Evolutionary conservation across 768 basidiomycete species (phyloP), one percentile per base, ranked within the genome.

Genomic region (Hortiboletus flavorubellus): DNA sequence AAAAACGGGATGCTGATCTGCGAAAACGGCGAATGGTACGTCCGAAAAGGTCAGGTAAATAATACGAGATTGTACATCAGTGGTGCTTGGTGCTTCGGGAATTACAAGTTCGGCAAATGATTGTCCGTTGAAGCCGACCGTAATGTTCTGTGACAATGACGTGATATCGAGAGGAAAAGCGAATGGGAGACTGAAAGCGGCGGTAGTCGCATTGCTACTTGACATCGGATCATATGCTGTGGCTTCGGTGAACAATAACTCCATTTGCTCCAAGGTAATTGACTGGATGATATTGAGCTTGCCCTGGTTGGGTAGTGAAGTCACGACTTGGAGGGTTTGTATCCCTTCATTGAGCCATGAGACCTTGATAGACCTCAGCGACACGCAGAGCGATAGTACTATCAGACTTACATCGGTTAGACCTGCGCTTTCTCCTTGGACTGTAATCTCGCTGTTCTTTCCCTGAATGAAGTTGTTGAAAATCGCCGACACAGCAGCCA

Each of bases 391-490:
- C 10, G 5, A 26, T 18, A 38, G 16, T 31, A 8, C 30, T 8
- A 35, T 40, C 15, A 14, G 5, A 63, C 78, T 46, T 62, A 87
- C 86, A 57, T 80, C 80, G 48, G 73, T 72, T 1, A 84, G 75
- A 14, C 82, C 83, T 5, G 83, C 85, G 53, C 78, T 77, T 33
- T 78, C 75, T 14, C 87, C 87, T 29, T 78, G 75, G 9, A 89
- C 85, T 16, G 72, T 64, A 18, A 89, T 77, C 54, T 78, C 66
- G 57, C 82, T 86, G 63, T 86, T 77, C 63, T 81, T 72, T 2
- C 87, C 87, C 37, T 85, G 83, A 0, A 90, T 76, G 64, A 86
- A 90, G 47, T 80, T 82, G 59, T 87, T 89, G 74, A 90, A 90
- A 33, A 90, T 75, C 11, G 71, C 65, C 0, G 87, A 88, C 8